phyloP scores from a whole-genome alignment of 305 asterid species.

The Monarda citriodora region DNA sequence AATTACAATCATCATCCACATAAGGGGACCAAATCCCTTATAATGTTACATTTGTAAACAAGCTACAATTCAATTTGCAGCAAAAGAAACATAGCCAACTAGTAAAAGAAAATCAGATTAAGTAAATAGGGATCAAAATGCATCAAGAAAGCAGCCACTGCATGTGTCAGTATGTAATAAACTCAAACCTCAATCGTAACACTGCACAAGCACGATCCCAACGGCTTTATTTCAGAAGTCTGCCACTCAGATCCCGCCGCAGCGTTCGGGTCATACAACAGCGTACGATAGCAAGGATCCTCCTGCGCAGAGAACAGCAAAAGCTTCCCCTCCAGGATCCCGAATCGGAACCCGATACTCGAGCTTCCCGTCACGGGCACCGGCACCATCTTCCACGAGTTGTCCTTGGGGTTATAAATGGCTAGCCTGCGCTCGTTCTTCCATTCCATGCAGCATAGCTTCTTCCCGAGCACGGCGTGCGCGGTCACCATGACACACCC shows the following conservation, averaged over 20 bases:
- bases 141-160: neutral
- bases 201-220: constrained; percentile 59
- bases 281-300: constrained; percentile 45
- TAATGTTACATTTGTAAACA: neutral
- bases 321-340: constrained; percentile 64
- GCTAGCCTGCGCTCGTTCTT: constrained; percentile 71
- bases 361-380: constrained; percentile 69
- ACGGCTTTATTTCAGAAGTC: constrained; percentile 54
- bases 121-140: neutral
- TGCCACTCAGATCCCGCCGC: constrained; percentile 65
- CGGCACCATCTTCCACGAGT: constrained; percentile 66
- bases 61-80: neutral
- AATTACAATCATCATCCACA: neutral
- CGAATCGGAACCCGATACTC: constrained; percentile 62
- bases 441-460: constrained; percentile 87
- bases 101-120: neutral
- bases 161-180: too few relatives aligned
- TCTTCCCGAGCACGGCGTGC: constrained; percentile 71
- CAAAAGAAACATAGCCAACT: neutral
- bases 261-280: constrained; percentile 62
- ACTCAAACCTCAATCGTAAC: constrained; percentile 69
- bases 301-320: constrained; percentile 56
- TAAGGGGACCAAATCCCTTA: neutral
- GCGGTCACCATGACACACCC: constrained; percentile 91
- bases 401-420: constrained; percentile 50